These are phyloP conservation scores for Candida xiaguanensis DNA, from an alignment of 805 yeast species.

Conservation along the genomic window DNA sequence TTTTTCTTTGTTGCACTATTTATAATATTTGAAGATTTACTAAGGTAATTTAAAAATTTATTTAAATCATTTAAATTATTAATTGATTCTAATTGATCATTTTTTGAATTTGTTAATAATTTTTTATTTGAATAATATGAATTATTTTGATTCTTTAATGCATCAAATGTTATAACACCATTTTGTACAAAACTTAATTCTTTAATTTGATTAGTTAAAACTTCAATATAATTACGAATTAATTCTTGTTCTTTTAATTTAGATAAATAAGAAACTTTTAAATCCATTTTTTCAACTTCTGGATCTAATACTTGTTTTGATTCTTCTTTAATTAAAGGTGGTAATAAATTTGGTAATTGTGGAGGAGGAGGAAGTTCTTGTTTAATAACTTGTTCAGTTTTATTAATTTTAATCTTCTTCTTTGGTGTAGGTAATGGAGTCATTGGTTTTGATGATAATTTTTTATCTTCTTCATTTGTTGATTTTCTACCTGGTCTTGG, in stretches of 20 bases:
- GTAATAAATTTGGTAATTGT: too few species aligned
- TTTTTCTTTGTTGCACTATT: constrained; percentile 34
- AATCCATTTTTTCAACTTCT: constrained; percentile 17
- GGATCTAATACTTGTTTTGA: constrained; percentile 1
- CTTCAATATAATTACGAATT: constrained; percentile 39
- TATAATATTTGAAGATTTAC: constrained; percentile 34
- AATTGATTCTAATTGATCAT: constrained; percentile 36
- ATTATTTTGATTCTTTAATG: constrained; percentile 21
- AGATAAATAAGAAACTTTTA: constrained; percentile 31
- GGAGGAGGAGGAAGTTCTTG: too few species aligned
- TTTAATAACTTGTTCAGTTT: too few species aligned
- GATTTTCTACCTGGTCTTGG: constrained; percentile 43
- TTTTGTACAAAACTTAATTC: constrained; percentile 41
- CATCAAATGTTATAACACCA: constrained; percentile 42
- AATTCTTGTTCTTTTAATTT: constrained; percentile 42
- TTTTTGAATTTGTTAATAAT: constrained; percentile 1
- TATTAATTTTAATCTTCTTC: constrained; percentile 7
- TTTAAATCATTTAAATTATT: constrained; percentile 39
- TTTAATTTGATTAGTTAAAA: constrained; percentile 39
- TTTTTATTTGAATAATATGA: constrained; percentile 8
- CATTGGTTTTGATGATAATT: not conserved
- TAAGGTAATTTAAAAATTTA: constrained; percentile 33
- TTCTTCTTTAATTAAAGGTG: not conserved
- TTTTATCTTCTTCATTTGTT: constrained; percentile 10
- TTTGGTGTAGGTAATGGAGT: constrained; percentile 5